Base-by-base conservation (phyloP, 768 basidiomycete genomes). In the Favolaschia claudopus region DNA sequence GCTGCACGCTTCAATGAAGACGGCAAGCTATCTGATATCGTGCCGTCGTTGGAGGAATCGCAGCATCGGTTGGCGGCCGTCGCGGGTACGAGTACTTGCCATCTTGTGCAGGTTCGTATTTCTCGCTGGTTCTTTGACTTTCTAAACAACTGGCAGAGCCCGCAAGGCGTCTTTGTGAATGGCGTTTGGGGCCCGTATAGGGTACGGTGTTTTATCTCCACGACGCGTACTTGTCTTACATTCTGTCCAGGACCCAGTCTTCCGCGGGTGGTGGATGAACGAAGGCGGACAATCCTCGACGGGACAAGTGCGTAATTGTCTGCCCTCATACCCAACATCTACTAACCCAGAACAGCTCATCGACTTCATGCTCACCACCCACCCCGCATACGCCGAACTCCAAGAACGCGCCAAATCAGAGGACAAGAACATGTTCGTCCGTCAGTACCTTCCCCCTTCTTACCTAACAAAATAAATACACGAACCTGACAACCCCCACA, bases 241-340 rank as follows among this genome's bases (percentile, higher is more conserved):
- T 32, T 50, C 5, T 42, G 7, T 74, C 67, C 63, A 92, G 86
- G 89, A 98, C 69, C 89, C 94, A 7, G 83, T 96, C 29, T 95
- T 98, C 76, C 88, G 88, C 38, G 94, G 89, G 17, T 96, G 93
- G 90, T 99, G 96, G 97, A 97, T 98, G 95, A 99, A 96, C 69
- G 97, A 99, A 75, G 97, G 96, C 34, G 97, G 97, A 2, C 97
- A 99, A 75, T 97, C 95, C 8, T 96, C 95, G 1, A 99, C 97
- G 0, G 97, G 97, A n/a, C 93, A 95, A 76, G 90, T 90, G 49
- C 44, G 75, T 61, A 5, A n/a, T 31, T 17, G 12, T 7, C 24
- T 20, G 31, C 24, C 39, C 24, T 19, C 22, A 27, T 36, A 50
- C 3, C 25, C 15, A 24, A 6, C 19, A 6, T 17, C 7, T 24